Evolutionary conservation across 768 basidiomycete genomes (phyloP), one percentile per base, ranked within the genome.

Genomic region (Collybia sordida): DNA sequence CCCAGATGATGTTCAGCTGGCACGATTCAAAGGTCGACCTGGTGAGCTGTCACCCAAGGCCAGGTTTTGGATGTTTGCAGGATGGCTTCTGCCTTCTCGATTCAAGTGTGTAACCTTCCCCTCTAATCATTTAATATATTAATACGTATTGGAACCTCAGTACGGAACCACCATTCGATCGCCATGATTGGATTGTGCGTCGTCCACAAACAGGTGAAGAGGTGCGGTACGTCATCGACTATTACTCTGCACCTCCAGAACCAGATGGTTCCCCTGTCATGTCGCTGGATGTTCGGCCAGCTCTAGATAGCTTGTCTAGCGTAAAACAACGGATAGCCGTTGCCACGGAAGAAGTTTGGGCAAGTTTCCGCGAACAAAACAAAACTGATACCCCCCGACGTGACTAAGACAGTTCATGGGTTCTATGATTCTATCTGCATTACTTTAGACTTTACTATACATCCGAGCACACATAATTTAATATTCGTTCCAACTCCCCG

Each of bases 191-290:
- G 97, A 71, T 97, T 45, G 79, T 99, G 47, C 88, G 88, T 24
- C 85, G 96, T 45, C 84, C 86, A 25, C 72, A 74, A 35, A 85
- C 87, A 1, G 85, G 89, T 15, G 82, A 90, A 58, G 88, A 93
- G 68, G 86, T 93, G 45, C 88, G 92, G 64, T 96, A 99, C 68
- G 90, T 99, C 41, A 98, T 99, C 59, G 97, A 99, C 73, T 99
- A 99, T 71, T 98, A 98, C 69, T 90, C 91, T 41, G 93, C 93
- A 0, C 92, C 95, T 1, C 83, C 89, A 2, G 86, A 95, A 48
- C 77, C 83, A 6, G 89, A 97, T 57, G 96, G 96, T 6, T 90
- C 89, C 39, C 97, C 97, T 15, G 94, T 95, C 5, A 98, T 98
- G 70, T 87, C 87, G 6, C 78, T 99, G 22, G 97, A 99, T 64